Conservation (phyloP, 2,329 filamentous ascomycete species). For the Pseudogymnoascus sp. region DNA sequence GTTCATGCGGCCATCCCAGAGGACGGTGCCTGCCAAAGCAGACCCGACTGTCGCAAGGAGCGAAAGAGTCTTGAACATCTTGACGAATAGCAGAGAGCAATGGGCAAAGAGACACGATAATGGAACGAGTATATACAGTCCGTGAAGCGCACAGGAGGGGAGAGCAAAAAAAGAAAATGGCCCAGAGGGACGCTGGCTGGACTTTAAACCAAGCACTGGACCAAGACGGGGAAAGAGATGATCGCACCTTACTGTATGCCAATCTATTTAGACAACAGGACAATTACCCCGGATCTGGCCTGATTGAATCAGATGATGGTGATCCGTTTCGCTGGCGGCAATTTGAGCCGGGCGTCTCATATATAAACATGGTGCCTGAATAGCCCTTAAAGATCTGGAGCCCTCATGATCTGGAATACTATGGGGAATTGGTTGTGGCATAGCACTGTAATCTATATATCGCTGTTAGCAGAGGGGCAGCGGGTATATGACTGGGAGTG, state of each 20-base stretch:
- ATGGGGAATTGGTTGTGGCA: not conserved
- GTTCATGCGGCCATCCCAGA: constrained; percentile 62
- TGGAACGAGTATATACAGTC: not conserved
- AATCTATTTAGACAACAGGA: not conserved
- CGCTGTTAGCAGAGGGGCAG: not conserved
- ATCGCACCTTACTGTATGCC: not conserved
- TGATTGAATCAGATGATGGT: constrained; percentile 1
- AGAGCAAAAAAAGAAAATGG: not conserved
- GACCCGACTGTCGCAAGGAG: constrained; percentile 20
- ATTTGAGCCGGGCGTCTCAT: not conserved
- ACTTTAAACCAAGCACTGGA: not conserved
- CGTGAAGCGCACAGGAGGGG: not conserved
- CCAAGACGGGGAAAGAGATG: not conserved
- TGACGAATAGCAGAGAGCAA: not conserved
- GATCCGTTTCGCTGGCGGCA: not conserved
- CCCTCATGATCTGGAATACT: not conserved
- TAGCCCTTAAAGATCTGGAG: not conserved
- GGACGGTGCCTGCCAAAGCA: constrained; percentile 35
- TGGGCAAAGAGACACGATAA: not conserved
- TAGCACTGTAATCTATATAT: not conserved
- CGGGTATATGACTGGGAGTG: not conserved
- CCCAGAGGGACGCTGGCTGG: not conserved
- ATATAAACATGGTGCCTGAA: constrained; percentile 1
- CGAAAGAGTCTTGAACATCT: constrained; percentile 1
- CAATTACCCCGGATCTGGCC: not conserved